Base-by-base conservation (phyloP, 2,329 filamentous ascomycete genomes). In the Thelonectria blattea region DNA sequence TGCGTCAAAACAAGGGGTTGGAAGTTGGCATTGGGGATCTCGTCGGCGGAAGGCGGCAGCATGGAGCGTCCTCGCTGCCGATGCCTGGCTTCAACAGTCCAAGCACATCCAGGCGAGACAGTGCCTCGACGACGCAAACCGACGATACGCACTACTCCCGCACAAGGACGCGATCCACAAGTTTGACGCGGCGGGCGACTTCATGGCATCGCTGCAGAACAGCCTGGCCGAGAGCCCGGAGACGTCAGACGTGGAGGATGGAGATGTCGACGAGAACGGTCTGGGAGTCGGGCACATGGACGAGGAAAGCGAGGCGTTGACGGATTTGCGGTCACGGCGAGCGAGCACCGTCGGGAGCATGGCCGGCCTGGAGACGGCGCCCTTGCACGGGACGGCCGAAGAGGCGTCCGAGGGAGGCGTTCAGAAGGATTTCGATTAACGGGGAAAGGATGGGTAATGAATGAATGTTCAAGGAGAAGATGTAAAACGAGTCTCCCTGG, bases 1-100 rank as follows among this genome's bases (percentile, higher is more conserved):
- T 76, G 86, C 87, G 1, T 88, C 90, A 3, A 91, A 91, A 66
- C 83, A 83, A 24, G 89, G 91, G 3, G 78, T 87, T 3, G 88
- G 89, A 1, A 85, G 84, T 9, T 84, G 88, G 61, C 80, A 80
- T 39, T 91, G 88, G 82, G 93, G 93, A 15, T 83, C 85, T 9
- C 85, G 94, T 62, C 85, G 84, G 61, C 85, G 95, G 50, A 99
- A 97, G 79, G 91, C 93, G 2, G 95, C 91, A 0, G 85, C 96
- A 65, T 99, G 93, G 93, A 90, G 89, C 66, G 83, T 95, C 20
- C 83, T 97, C 41, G 90, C 91, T 1, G 89, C 93, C 1, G 91
- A 97, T 69, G 85, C 88, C 1, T 99, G 95, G 95, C 81, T 94
- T 56, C 84, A 85, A 52, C 85, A 93, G 63, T 87, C 85, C 34